Percentiles rank a stretch among this genome's conserved stretches.
Evolutionary conservation across 805 yeast genomes (phyloP).

Genomic region (Barnettozyma wickerhamii): DNA sequence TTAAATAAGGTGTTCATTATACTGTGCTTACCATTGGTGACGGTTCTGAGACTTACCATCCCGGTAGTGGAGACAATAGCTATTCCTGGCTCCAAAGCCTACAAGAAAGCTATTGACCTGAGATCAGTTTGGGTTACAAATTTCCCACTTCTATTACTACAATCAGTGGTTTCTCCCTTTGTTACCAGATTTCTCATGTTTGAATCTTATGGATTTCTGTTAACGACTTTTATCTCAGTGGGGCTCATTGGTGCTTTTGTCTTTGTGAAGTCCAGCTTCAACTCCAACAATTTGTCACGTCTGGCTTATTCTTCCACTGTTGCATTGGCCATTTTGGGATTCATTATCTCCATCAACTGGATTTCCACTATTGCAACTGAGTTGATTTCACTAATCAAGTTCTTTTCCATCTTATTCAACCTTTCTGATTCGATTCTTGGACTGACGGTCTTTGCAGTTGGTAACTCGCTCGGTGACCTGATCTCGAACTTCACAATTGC

Average conservation of each 20-base stretch:
- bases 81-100: constrained; percentile 30
- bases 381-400: constrained; percentile 61
- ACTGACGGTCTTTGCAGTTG: constrained; percentile 85
- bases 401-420: constrained; percentile 53
- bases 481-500: constrained; percentile 83
- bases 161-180: constrained; percentile 30
- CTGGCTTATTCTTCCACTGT: constrained; percentile 1
- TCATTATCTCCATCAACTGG: constrained; percentile 64
- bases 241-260: constrained; percentile 7
- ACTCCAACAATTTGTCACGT: background rate
- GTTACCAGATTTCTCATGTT: constrained; percentile 12
- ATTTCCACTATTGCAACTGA: constrained; percentile 44
- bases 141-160: constrained; percentile 25
- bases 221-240: background rate
- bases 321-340: constrained; percentile 47
- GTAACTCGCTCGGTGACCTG: constrained; percentile 89
- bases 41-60: constrained; percentile 31
- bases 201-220: background rate
- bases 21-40: constrained; percentile 31
- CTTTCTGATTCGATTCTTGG: constrained; percentile 83
- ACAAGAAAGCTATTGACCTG: constrained; percentile 20
- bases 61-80: constrained; percentile 32
- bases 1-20: constrained; percentile 27
- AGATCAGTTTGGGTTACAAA: constrained; percentile 18
- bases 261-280: constrained; percentile 4